A percentile compares a stretch with the other conserved stretches of the same genome.
phyloP scores from a whole-genome alignment of 139 green algal species.

The Asterochloris sp. region DNA sequence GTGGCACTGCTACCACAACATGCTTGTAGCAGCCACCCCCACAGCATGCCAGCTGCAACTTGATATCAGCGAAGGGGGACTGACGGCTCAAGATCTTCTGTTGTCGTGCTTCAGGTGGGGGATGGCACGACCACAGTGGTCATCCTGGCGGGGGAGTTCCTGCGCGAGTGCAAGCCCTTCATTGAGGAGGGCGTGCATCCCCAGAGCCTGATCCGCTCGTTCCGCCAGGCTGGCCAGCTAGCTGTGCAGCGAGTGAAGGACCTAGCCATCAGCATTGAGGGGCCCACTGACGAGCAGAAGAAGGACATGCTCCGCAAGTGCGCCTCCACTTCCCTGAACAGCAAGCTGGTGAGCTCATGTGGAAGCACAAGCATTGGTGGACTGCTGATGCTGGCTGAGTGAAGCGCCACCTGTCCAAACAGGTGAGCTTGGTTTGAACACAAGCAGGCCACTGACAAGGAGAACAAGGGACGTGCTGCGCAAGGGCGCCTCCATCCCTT shows the following conservation, averaged over 20 bases:
- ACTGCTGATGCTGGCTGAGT: neutral
- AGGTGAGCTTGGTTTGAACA: neutral
- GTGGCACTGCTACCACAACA: neutral
- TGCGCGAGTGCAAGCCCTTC: slow-evolving; percentile 91
- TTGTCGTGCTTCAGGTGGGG: slow-evolving; percentile 69
- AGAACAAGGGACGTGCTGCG: too few species aligned
- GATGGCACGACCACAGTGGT: slow-evolving; percentile 99
- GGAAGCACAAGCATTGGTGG: neutral
- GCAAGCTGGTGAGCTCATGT: slow-evolving; percentile 79
- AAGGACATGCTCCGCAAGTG: slow-evolving; percentile 88
- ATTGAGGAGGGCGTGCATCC: slow-evolving; percentile 98
- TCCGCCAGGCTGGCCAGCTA: slow-evolving; percentile 75
- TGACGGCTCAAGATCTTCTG: too few species aligned
- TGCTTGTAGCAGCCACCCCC: neutral
- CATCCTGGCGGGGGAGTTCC: slow-evolving; percentile 93
- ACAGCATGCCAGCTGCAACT: neutral
- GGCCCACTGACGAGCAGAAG: slow-evolving; percentile 63
- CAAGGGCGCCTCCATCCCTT: too few species aligned
- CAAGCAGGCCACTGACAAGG: neutral
- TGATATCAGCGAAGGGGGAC: neutral
- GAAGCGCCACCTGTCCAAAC: too few species aligned
- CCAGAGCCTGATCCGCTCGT: slow-evolving; percentile 86
- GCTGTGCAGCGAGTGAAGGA: slow-evolving; percentile 74
- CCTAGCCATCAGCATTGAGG: slow-evolving; percentile 79
- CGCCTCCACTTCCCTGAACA: slow-evolving; percentile 92